Evolutionary conservation across 306 rosid species (phyloP).

Genomic region (Alnus rubra): DNA sequence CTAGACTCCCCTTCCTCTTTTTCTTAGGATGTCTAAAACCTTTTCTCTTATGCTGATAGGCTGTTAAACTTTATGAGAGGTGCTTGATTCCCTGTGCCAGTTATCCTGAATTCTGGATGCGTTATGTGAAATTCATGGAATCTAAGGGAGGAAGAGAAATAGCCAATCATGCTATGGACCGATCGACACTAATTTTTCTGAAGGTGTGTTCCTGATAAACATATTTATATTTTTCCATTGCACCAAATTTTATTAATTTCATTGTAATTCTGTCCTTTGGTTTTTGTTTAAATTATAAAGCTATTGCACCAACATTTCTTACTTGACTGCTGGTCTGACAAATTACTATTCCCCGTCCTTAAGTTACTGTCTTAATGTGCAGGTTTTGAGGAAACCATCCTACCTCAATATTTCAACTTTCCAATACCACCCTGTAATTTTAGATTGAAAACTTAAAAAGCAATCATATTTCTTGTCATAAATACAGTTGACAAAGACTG

Average conservation of each 20-base stretch:
- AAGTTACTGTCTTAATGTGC: neutral
- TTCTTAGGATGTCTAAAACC: conserved; percentile 16
- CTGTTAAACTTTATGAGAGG: conserved; percentile 84
- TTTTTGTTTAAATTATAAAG: neutral
- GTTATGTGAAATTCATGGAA: conserved; percentile 85
- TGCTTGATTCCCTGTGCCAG: conserved; percentile 90
- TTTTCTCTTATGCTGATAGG: conserved; percentile 45
- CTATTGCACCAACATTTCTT: neutral
- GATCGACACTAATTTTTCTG: conserved; percentile 73
- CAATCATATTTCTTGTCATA: neutral
- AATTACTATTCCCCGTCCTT: neutral
- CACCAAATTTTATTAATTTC: neutral
- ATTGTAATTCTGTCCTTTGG: neutral
- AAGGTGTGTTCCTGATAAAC: conserved; percentile 49
- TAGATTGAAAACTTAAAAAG: neutral
- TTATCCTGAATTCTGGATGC: conserved; percentile 96
- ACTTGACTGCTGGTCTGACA: neutral
- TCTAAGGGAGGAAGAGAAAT: conserved; percentile 92
- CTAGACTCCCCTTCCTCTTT: neutral
- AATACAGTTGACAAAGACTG: neutral
- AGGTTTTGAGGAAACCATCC: neutral
- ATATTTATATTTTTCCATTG: neutral
- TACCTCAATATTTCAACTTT: neutral
- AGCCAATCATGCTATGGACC: conserved; percentile 74
- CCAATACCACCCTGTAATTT: neutral